Conservation (phyloP, 306 rosid genomes). For the Vigna unguiculata region DNA sequence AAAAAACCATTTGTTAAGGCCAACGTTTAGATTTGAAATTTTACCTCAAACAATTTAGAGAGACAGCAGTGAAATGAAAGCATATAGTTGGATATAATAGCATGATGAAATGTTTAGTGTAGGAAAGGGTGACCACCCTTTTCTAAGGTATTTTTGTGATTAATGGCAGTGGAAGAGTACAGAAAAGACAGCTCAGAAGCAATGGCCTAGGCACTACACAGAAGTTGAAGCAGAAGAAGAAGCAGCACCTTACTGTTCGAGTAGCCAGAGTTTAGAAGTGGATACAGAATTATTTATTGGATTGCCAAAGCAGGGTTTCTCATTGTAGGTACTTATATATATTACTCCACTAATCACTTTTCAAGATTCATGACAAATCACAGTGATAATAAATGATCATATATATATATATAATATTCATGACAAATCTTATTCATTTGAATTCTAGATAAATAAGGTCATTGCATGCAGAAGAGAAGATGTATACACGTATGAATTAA, state of each 20-base stretch:
- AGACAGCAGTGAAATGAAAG: too few relatives aligned
- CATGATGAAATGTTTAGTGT: too few relatives aligned
- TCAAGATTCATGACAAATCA: neutral
- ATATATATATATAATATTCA: neutral
- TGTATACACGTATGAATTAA: neutral
- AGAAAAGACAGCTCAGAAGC: slow-evolving; percentile 33
- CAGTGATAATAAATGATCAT: slow-evolving; percentile 13
- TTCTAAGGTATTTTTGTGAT: too few relatives aligned
- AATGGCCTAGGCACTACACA: neutral
- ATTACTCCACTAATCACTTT: neutral
- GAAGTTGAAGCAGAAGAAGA: slow-evolving; percentile 30
- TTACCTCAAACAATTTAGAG: too few relatives aligned
- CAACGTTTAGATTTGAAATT: too few relatives aligned
- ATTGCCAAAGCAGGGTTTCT: slow-evolving; percentile 50
- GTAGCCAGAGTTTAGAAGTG: slow-evolving; percentile 39
- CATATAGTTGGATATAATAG: too few relatives aligned
- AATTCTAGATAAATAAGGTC: neutral
- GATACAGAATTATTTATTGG: slow-evolving; percentile 64
- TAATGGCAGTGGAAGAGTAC: slow-evolving; percentile 39
- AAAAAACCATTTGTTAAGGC: too few relatives aligned
- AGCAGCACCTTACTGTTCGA: slow-evolving; percentile 29
- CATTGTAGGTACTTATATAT: neutral
- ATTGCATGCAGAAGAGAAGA: neutral
- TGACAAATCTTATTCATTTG: slow-evolving; percentile 14
- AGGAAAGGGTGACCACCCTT: too few relatives aligned